phyloP scores from a whole-genome alignment of 768 basidiomycete genomes.

The Mycena chlorophos region DNA sequence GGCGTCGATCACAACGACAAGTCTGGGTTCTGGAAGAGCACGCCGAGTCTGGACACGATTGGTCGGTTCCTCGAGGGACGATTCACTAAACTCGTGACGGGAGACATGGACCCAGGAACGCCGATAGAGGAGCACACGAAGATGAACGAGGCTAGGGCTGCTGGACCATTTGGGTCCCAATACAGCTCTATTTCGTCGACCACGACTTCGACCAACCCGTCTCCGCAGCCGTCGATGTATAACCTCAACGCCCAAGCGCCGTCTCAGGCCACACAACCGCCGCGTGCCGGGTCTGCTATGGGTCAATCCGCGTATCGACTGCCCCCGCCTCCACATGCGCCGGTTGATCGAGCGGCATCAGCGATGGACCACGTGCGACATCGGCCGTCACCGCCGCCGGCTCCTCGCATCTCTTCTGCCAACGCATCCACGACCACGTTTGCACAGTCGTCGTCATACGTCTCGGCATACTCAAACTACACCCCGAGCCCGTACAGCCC shows the following conservation, averaged over 20 bases:
- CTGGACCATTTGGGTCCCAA: slow-evolving; percentile 90
- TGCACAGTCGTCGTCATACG: slow-evolving; percentile 40
- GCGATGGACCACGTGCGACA: slow-evolving; percentile 73
- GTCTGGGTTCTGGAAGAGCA: slow-evolving; percentile 82
- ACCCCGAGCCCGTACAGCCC: slow-evolving; percentile 34
- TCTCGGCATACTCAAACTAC: slow-evolving; percentile 40
- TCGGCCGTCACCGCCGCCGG: slow-evolving; percentile 46
- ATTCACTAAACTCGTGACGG: slow-evolving; percentile 93
- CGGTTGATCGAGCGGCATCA: slow-evolving; percentile 72
- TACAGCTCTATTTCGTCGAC: slow-evolving; percentile 90
- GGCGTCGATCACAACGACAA: slow-evolving; percentile 76
- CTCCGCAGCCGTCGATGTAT: slow-evolving; percentile 62
- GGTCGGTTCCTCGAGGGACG: slow-evolving; percentile 91
- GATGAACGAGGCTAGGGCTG: slow-evolving; percentile 41
- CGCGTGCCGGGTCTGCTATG: slow-evolving; percentile 71
- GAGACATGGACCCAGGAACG: slow-evolving; percentile 67
- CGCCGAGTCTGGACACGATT: slow-evolving; percentile 89
- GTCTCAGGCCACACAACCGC: slow-evolving; percentile 46
- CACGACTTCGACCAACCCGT: slow-evolving; percentile 71
- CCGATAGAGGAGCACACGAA: slow-evolving; percentile 37
- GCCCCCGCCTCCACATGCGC: slow-evolving; percentile 39
- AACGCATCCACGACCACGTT: slow-evolving; percentile 55
- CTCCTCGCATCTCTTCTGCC: slow-evolving; percentile 54
- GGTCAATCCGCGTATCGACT: slow-evolving; percentile 50
- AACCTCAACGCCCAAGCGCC: slow-evolving; percentile 35